Conservation (phyloP, 192 early-diverging fungal species). For the Mortierella claussenii region DNA sequence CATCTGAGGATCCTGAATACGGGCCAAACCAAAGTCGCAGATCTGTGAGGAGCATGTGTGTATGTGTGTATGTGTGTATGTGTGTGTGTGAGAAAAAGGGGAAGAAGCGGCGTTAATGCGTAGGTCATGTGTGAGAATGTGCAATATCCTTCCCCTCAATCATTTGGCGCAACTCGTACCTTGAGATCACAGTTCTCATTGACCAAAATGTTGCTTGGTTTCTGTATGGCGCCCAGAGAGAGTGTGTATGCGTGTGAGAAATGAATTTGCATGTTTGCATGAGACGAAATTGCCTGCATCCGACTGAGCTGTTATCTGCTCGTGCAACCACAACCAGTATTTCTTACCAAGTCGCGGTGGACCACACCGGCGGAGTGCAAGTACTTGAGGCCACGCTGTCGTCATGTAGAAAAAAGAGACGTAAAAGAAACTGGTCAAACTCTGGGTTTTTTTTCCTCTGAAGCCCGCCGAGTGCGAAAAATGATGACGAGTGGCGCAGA, state of each 20-base stretch:
- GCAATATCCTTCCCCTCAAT: no score
- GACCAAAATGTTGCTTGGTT: slow-evolving; percentile 94
- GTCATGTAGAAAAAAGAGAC: slow-evolving; percentile 1
- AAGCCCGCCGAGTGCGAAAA: neutral
- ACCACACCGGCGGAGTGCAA: slow-evolving; percentile 96
- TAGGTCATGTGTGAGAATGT: no score
- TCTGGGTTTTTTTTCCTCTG: no score
- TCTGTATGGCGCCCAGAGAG: slow-evolving; percentile 2
- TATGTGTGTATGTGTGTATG: no score
- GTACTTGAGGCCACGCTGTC: slow-evolving; percentile 87
- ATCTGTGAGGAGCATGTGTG: slow-evolving; percentile 59
- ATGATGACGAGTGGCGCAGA: neutral
- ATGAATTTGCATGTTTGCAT: no score
- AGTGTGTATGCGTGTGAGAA: no score
- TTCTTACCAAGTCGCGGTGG: slow-evolving; percentile 91
- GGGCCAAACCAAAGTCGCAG: slow-evolving; percentile 95
- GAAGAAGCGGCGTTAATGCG: neutral
- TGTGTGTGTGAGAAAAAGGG: no score
- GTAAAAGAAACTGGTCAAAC: slow-evolving; percentile 2
- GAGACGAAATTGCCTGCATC: no score
- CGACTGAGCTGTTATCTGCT: no score
- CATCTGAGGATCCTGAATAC: slow-evolving; percentile 95
- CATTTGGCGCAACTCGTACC: slow-evolving; percentile 19
- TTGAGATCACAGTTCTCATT: slow-evolving; percentile 99
- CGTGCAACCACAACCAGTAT: no score